Conservation (phyloP, 768 basidiomycete genomes). For the Cyclocybe cylindracea region DNA sequence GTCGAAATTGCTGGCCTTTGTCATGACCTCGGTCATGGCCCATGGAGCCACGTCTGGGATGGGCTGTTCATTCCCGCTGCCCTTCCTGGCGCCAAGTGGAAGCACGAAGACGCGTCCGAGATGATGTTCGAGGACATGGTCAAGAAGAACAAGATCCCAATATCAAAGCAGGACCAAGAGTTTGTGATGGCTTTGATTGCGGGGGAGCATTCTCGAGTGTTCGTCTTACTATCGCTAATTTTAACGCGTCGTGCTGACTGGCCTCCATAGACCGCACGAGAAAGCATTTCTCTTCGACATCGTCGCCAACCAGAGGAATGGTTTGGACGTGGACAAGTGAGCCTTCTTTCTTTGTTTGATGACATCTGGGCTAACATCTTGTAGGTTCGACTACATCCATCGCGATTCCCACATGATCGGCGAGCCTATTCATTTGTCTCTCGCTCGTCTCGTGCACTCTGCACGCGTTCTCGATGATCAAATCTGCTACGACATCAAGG, state of each 20-base stretch:
- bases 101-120: slow-evolving; percentile 77
- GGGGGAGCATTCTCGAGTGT: slow-evolving; percentile 58
- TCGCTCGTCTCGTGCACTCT: slow-evolving; percentile 59
- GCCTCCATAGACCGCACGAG: slow-evolving; percentile 39
- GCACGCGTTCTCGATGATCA: slow-evolving; percentile 73
- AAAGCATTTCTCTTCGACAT: slow-evolving; percentile 84
- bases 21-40: slow-evolving; percentile 86
- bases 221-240: slow-evolving; percentile 20
- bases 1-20: slow-evolving; percentile 81
- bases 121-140: slow-evolving; percentile 81
- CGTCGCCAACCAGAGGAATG: slow-evolving; percentile 79
- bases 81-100: slow-evolving; percentile 59
- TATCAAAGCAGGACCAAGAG: slow-evolving; percentile 47
- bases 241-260: neutral
- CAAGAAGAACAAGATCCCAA: slow-evolving; percentile 50
- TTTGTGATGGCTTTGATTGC: slow-evolving; percentile 82
- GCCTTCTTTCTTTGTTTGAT: neutral
- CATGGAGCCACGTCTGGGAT: slow-evolving; percentile 88
- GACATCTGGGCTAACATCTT: neutral
- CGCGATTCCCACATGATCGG: slow-evolving; percentile 76
- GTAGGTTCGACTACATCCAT: slow-evolving; percentile 80
- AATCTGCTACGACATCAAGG: slow-evolving; percentile 84
- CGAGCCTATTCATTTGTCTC: slow-evolving; percentile 55
- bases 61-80: slow-evolving; percentile 66
- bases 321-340: slow-evolving; percentile 86